Evolutionary conservation across 768 basidiomycete species (phyloP), one percentile per base, ranked within the genome.

Genomic region (Boletus sp.): DNA sequence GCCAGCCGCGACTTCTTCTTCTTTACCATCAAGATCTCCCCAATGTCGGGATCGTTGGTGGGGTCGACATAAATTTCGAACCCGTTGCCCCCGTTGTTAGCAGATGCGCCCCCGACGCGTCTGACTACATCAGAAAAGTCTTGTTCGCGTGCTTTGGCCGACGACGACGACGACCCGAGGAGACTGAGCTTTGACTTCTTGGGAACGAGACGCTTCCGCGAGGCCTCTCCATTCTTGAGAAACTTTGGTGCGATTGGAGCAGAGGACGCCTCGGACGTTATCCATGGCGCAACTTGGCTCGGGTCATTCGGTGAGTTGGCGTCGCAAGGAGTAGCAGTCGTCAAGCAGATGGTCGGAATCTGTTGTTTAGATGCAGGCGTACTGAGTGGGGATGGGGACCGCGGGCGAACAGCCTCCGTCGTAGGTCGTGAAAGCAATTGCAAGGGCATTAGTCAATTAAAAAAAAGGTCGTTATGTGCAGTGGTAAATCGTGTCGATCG

Each of bases 61-160:
- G 85, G 83, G 59, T 90, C 89, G 9, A 90, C 86, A 56, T 77
- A 80, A 46, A 91, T 89, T 61, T 91, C 89, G 63, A 89, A 85
- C 1, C 83, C 83, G 6, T 80, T 74, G n/a, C 72, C 70, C 3
- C 74, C 74, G 33, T 67, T 58, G 53, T 64, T 40, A 15, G 10
- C 39, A 0, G 62, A 52, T 2, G 54, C 51, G 18, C 51, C 56
- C 20, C 79, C 78, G 3, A 85, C 78, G 30, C 82, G 80, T 30
- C 84, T 72, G 7, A 80, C 76, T 39, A 83, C 83, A 56, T 89
- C 88, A 2, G 83, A 84, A 44, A 88, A 73, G 63, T 89, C 87
- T 47, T 72, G 70, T 32, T 64, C 70, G 45, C 66, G 64, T 18
- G 70, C 69, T 50, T 70, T 74, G 51, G 61, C 63, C 30, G 56